phyloP scores from a whole-genome alignment of 2,329 filamentous ascomycete species.

The Penicillium palitans region DNA sequence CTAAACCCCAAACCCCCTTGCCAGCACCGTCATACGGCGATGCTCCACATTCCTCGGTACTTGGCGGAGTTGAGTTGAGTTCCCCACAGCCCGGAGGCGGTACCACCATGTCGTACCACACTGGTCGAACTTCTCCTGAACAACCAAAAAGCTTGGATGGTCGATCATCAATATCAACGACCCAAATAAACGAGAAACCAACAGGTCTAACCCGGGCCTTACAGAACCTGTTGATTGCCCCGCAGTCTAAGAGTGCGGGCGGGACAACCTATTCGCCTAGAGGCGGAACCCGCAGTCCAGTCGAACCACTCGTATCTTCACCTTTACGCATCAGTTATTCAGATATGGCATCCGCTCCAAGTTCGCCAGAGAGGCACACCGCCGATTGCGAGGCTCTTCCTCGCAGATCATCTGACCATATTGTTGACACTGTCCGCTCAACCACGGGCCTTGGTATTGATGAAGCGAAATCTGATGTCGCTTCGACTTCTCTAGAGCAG shows the following conservation, averaged over 20 bases:
- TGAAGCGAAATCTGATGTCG: constrained; percentile 13
- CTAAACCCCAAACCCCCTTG: no score
- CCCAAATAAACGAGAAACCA: not conserved
- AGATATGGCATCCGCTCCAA: constrained; percentile 35
- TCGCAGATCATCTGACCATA: constrained; percentile 37
- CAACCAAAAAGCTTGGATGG: not conserved
- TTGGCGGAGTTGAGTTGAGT: not conserved
- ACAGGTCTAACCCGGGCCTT: constrained; percentile 58
- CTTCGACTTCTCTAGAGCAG: constrained; percentile 12
- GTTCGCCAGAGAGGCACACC: constrained; percentile 29
- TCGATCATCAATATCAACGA: constrained; percentile 3
- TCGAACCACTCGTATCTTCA: constrained; percentile 31
- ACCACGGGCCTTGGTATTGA: constrained; percentile 9
- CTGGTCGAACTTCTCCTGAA: constrained; percentile 45
- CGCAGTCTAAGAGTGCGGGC: constrained; percentile 38
- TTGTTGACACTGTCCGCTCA: constrained; percentile 26
- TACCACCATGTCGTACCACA: constrained; percentile 31
- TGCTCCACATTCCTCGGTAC: no score
- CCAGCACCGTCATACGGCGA: no score
- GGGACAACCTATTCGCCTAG: constrained; percentile 33
- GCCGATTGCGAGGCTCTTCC: constrained; percentile 38
- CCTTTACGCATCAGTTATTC: constrained; percentile 37
- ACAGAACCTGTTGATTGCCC: constrained; percentile 61
- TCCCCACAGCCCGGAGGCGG: constrained; percentile 34
- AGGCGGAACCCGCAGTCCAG: constrained; percentile 24